These are phyloP conservation scores for Dichotomopilus funicola DNA, from an alignment of 2,329 filamentous ascomycete species.

Conservation along the genomic window DNA sequence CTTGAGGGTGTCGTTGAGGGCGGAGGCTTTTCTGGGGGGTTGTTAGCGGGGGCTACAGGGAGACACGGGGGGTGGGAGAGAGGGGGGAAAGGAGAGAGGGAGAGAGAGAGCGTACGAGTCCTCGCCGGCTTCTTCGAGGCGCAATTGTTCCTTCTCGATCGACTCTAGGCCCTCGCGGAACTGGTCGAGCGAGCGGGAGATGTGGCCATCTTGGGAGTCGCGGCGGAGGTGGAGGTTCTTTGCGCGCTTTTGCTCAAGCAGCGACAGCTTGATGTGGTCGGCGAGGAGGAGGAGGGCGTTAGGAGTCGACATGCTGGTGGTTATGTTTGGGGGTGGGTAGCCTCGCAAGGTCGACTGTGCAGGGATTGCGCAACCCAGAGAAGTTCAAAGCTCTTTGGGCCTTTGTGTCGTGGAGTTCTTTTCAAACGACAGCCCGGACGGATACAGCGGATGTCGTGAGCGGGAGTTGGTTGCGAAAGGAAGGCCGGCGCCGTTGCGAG, in stretches of 20 bases:
- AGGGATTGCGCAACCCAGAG: too few species aligned
- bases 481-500: too few species aligned
- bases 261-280: slow-evolving; percentile 93
- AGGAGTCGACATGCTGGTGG: slow-evolving; percentile 44
- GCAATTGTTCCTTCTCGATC: slow-evolving; percentile 57
- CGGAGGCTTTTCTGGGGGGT: slow-evolving; percentile 38
- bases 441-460: too few species aligned
- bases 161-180: slow-evolving; percentile 71
- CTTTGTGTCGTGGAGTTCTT: too few species aligned
- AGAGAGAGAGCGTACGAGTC: slow-evolving; percentile 44
- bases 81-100: neutral
- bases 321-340: neutral
- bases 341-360: too few species aligned
- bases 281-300: slow-evolving; percentile 86
- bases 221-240: slow-evolving; percentile 71
- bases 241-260: slow-evolving; percentile 85
- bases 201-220: slow-evolving; percentile 79
- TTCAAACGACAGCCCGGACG: too few species aligned
- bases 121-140: slow-evolving; percentile 58
- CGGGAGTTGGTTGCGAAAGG: too few species aligned
- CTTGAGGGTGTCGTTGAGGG: slow-evolving; percentile 57
- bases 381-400: too few species aligned
- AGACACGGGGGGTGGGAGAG: too few species aligned
- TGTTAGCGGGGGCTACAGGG: too few species aligned
- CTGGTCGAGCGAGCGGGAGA: slow-evolving; percentile 81